Percentiles rank a stretch among this genome's conserved stretches.
These are phyloP conservation scores for Curvularia sp. DNA, from an alignment of 2,329 filamentous ascomycete species.

Conservation along the genomic window DNA sequence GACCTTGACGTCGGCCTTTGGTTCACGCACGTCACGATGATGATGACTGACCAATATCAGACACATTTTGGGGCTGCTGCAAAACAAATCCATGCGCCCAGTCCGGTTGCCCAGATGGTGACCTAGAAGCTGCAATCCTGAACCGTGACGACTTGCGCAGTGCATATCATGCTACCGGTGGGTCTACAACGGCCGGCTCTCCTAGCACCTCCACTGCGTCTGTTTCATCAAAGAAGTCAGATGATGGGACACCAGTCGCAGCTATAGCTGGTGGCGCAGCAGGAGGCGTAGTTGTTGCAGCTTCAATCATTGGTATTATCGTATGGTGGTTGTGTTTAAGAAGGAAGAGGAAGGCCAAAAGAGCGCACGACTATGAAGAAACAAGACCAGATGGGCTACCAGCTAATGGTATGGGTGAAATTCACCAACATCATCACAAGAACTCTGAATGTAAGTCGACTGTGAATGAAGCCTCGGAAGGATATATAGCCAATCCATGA, in stretches of 20 bases:
- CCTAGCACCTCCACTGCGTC: constrained; percentile 3
- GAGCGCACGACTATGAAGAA: constrained; percentile 2
- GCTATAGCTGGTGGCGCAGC: constrained; percentile 36
- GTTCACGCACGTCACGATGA: neutral
- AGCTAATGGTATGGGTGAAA: neutral
- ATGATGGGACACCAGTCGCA: constrained; percentile 19
- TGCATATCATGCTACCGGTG: constrained; percentile 26
- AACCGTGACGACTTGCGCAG: constrained; percentile 21
- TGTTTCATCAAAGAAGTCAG: neutral
- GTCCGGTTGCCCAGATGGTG: constrained; percentile 34
- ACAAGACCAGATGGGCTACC: neutral
- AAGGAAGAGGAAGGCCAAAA: constrained; percentile 14
- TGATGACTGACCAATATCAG: neutral
- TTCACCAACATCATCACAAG: neutral
- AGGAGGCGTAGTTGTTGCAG: constrained; percentile 28
- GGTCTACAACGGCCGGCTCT: constrained; percentile 4
- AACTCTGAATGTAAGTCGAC: constrained; percentile 4
- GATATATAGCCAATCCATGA: neutral
- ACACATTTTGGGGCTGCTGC: constrained; percentile 51
- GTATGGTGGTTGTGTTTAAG: constrained; percentile 28
- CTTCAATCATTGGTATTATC: constrained; percentile 22
- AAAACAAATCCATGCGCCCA: constrained; percentile 44
- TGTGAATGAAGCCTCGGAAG: no score
- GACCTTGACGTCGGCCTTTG: neutral
- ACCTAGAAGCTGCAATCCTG: constrained; percentile 34